Percentiles rank a stretch among this genome's conserved stretches.
These are phyloP conservation scores for Pyrenophora seminiperda DNA, from an alignment of 2,329 filamentous ascomycete genomes.

Conservation along the genomic window DNA sequence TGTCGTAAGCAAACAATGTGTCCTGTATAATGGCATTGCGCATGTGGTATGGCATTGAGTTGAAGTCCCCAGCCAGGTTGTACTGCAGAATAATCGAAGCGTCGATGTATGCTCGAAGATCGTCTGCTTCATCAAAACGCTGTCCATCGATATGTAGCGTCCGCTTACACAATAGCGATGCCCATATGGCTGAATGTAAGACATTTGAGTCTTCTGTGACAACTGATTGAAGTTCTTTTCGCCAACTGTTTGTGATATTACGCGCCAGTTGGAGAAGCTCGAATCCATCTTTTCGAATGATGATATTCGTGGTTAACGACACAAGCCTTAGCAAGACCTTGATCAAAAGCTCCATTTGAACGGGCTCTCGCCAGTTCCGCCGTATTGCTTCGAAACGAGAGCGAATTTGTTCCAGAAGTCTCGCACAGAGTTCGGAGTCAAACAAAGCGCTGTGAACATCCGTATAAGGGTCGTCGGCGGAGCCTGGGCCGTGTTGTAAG, in stretches of 20 bases:
- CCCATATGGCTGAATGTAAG: slow-evolving; percentile 57
- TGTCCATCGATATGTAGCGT: slow-evolving; percentile 48
- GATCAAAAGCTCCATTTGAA: slow-evolving; percentile 64
- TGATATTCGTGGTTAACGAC: slow-evolving; percentile 32
- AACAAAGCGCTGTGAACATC: slow-evolving; percentile 56
- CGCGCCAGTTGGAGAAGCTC: slow-evolving; percentile 52
- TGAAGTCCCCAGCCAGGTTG: slow-evolving; percentile 49
- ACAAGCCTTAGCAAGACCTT: slow-evolving; percentile 55
- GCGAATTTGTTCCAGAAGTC: slow-evolving; percentile 56
- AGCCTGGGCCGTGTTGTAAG: slow-evolving; percentile 61
- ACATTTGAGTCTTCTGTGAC: slow-evolving; percentile 49
- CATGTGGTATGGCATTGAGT: slow-evolving; percentile 40
- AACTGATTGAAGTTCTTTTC: slow-evolving; percentile 51
- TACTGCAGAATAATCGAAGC: slow-evolving; percentile 56
- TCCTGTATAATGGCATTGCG: slow-evolving; percentile 55
- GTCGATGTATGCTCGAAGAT: slow-evolving; percentile 41
- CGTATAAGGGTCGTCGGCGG: slow-evolving; percentile 36
- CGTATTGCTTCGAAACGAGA: slow-evolving; percentile 55
- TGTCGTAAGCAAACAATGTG: slow-evolving; percentile 50
- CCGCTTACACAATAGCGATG: slow-evolving; percentile 61
- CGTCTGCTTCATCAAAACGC: slow-evolving; percentile 11
- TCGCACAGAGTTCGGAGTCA: slow-evolving; percentile 57
- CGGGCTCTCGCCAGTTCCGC: slow-evolving; percentile 63
- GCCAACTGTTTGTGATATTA: slow-evolving; percentile 57
- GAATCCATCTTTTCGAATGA: slow-evolving; percentile 8